Percentiles rank a stretch among this genome's conserved stretches.
phyloP scores from a whole-genome alignment of 805 yeast species.

The Ogataea salicorniae region DNA sequence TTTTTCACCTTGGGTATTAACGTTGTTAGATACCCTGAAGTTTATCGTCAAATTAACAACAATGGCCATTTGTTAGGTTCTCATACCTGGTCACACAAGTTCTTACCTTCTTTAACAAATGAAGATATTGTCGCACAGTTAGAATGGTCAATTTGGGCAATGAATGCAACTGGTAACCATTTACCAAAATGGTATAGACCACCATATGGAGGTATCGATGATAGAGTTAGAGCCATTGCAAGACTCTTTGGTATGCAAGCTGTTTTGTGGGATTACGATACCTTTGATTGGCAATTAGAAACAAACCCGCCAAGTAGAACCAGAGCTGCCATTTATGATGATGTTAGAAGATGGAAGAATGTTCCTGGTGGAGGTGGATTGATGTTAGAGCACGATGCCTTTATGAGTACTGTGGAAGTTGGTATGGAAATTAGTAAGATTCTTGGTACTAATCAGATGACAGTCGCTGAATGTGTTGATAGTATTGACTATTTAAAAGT shows the following conservation, averaged over 20 bases:
- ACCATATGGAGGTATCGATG: constrained; percentile 93
- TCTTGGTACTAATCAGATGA: constrained; percentile 57
- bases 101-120: constrained; percentile 70
- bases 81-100: constrained; percentile 92
- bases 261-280: constrained; percentile 88
- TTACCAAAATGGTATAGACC: constrained; percentile 93
- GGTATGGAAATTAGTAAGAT: constrained; percentile 56
- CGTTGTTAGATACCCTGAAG: constrained; percentile 69
- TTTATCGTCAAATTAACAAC: constrained; percentile 49
- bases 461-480: constrained; percentile 73
- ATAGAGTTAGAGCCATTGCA: constrained; percentile 73
- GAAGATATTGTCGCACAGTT: constrained; percentile 84
- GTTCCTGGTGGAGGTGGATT: constrained; percentile 46
- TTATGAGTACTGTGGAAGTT: constrained; percentile 58
- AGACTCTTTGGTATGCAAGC: constrained; percentile 82
- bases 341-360: constrained; percentile 49
- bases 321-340: constrained; percentile 48
- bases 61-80: constrained; percentile 78
- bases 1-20: constrained; percentile 85
- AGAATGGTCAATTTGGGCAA: constrained; percentile 96
- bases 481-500: constrained; percentile 55
- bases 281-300: constrained; percentile 83
- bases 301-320: constrained; percentile 40
- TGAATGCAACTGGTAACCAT: constrained; percentile 88
- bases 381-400: constrained; percentile 83